Evolutionary conservation across 768 basidiomycete genomes (phyloP).

Genomic region (Lactifluus echinatus): DNA sequence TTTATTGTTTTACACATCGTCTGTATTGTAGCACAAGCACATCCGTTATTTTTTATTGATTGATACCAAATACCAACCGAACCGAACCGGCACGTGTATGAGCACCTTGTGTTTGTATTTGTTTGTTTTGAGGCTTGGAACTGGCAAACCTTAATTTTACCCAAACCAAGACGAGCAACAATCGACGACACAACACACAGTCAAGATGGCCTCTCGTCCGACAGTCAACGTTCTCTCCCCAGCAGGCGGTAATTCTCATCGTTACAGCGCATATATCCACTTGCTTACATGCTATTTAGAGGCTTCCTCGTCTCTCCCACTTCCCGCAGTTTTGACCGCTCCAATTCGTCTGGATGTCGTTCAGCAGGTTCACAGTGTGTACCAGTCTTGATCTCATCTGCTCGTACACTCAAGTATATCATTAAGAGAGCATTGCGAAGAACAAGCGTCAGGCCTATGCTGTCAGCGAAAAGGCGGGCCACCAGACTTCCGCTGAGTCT

Average conservation of each 20-base stretch:
- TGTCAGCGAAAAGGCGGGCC: constrained; percentile 95
- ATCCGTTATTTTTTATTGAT: background rate
- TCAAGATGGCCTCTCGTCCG: constrained; percentile 81
- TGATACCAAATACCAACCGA: background rate
- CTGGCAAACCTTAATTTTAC: constrained; percentile 21
- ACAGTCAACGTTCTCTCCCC: constrained; percentile 78
- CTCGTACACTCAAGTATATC: constrained; percentile 1
- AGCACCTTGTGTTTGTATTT: background rate
- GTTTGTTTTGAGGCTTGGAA: constrained; percentile 17
- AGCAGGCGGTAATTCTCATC: constrained; percentile 51
- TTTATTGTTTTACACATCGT: constrained; percentile 2
- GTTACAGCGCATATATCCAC: background rate
- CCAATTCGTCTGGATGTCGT: constrained; percentile 99
- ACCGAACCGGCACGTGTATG: background rate
- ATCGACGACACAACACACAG: background rate
- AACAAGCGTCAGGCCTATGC: constrained; percentile 96
- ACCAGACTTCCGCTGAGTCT: constrained; percentile 98
- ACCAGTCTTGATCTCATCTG: background rate
- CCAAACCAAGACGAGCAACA: background rate
- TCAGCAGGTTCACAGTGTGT: constrained; percentile 96
- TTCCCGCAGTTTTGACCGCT: constrained; percentile 94
- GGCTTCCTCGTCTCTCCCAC: constrained; percentile 80
- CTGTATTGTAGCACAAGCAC: constrained; percentile 4
- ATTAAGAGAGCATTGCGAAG: constrained; percentile 90
- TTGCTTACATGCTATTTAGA: constrained; percentile 35